Percentiles rank a stretch among this genome's conserved stretches.
Evolutionary conservation across 768 basidiomycete genomes (phyloP).

Genomic region (Hericium rajendrae): DNA sequence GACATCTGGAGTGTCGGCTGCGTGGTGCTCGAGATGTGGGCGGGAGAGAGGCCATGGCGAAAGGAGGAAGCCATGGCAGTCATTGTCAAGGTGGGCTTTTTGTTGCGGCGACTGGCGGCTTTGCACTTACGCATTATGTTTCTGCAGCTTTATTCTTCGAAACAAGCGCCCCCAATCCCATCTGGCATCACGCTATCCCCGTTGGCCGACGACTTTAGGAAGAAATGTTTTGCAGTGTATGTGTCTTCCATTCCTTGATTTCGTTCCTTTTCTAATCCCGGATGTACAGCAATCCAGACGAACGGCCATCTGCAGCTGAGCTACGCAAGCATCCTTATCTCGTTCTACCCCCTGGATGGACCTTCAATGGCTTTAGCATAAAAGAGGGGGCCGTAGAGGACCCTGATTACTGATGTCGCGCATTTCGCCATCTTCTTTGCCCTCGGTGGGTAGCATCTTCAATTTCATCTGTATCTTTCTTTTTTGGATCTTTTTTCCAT

Average conservation of each 20-base stretch:
- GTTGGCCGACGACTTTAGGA: constrained; percentile 78
- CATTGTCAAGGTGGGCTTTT: constrained; percentile 74
- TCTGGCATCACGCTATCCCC: constrained; percentile 67
- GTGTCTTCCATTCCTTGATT: constrained; percentile 18
- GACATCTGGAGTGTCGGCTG: constrained; percentile 99
- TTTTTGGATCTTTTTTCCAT: neutral
- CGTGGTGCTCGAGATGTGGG: constrained; percentile 99
- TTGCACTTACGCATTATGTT: no score
- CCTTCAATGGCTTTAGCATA: constrained; percentile 48
- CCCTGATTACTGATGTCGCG: constrained; percentile 2
- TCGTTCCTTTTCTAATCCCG: neutral
- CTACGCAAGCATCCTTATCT: constrained; percentile 77
- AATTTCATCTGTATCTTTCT: neutral
- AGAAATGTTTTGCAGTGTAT: constrained; percentile 83
- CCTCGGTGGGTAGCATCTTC: constrained; percentile 7
- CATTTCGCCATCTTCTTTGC: constrained; percentile 10
- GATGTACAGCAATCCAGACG: constrained; percentile 59
- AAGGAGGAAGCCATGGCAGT: constrained; percentile 86
- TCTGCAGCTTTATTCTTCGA: constrained; percentile 70
- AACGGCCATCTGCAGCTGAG: constrained; percentile 72
- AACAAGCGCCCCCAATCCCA: constrained; percentile 84
- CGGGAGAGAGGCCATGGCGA: constrained; percentile 90
- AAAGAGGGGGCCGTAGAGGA: constrained; percentile 2
- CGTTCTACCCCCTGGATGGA: constrained; percentile 60
- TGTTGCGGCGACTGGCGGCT: neutral